Base-by-base conservation (phyloP, 2,329 filamentous ascomycete genomes). In the Apiospora sp. region DNA sequence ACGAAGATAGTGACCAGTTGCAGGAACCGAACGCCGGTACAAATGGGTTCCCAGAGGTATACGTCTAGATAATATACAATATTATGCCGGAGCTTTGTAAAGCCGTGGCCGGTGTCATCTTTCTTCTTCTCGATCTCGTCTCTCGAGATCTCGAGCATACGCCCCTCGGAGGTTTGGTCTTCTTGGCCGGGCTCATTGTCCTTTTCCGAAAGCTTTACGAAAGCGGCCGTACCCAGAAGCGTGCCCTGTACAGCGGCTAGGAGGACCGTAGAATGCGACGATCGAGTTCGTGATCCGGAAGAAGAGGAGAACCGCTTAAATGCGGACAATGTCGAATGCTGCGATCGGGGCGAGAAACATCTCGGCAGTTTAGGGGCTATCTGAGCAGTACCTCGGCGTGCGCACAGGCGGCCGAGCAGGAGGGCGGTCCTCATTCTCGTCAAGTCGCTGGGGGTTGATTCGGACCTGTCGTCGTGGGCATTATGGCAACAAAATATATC, bases 1-100 rank as follows among this genome's bases (percentile, higher is more conserved):
- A 98, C 91, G 79, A 99, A 99, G 71, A 99, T 96, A 73, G 92
- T 82, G 68, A 94, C 90, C 6, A 99, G 86, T 80, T 98, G 94
- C 24, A 98, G 82, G 77, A 99, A 97, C n/a, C 96, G 90, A 67
- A 96, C 82, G 0, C 93, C 94, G 0, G 96, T 99, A 71, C 92
- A 95, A 37, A 98, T 82, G 0, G 96, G 96, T 82, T 99, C 96
- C 87, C 89, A 89, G n/a, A 96, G 83, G 79, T 91, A 94, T 0
- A 88, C 74, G 77, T 97, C 94, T 49, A 96, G 75, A 72, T 92
- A 89, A 43, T 94, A 86, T 72, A 92, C 85, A 41, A 94, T 78
- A 16, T 86, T 86, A 75, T 92, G 89, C 68, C 88, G 83, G 8
- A 92, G 78, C 68, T 89, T 88, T 19, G 83, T 84, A 19, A 94